Conservation (phyloP, 192 early-diverging fungal genomes). For the Linnemannia elongata region DNA sequence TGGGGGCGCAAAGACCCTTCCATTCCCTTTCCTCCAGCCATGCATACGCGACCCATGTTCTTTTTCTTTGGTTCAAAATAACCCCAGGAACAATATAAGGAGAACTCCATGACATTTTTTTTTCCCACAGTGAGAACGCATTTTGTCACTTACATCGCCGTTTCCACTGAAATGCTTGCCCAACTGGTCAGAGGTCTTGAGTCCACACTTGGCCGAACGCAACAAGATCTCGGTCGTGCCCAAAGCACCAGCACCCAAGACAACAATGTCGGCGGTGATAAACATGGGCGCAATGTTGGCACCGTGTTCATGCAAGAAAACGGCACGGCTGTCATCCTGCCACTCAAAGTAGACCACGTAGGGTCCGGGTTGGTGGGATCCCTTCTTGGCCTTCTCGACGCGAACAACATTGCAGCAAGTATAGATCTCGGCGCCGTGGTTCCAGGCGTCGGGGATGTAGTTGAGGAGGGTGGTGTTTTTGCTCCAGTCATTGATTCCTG, state of each 20-base stretch:
- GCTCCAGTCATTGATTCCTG: conserved; percentile 63
- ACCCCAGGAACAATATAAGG: background rate
- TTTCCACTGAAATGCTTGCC: conserved; percentile 63
- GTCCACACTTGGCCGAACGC: conserved; percentile 51
- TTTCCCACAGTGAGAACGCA: background rate
- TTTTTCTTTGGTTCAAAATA: background rate
- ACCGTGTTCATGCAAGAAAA: conserved; percentile 35
- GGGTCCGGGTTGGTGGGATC: conserved; percentile 10
- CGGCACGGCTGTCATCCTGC: conserved; percentile 48
- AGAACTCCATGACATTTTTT: background rate
- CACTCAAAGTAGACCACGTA: conserved; percentile 64
- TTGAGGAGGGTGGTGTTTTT: conserved; percentile 63
- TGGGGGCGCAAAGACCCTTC: conserved; percentile 1
- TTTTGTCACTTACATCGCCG: conserved; percentile 59
- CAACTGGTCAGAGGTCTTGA: conserved; percentile 48
- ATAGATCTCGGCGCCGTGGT: conserved; percentile 64
- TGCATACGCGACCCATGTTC: background rate
- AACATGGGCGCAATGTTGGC: conserved; percentile 46
- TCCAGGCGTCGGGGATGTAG: conserved; percentile 65
- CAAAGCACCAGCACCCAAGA: conserved; percentile 60
- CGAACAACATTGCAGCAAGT: conserved; percentile 50
- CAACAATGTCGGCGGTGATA: conserved; percentile 60
- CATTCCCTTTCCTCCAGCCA: background rate
- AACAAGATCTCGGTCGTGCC: conserved; percentile 60
- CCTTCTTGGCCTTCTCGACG: conserved; percentile 44